Evolutionary conservation across 2,329 filamentous ascomycete genomes (phyloP).

Genomic region (Paradendryphiella salina): DNA sequence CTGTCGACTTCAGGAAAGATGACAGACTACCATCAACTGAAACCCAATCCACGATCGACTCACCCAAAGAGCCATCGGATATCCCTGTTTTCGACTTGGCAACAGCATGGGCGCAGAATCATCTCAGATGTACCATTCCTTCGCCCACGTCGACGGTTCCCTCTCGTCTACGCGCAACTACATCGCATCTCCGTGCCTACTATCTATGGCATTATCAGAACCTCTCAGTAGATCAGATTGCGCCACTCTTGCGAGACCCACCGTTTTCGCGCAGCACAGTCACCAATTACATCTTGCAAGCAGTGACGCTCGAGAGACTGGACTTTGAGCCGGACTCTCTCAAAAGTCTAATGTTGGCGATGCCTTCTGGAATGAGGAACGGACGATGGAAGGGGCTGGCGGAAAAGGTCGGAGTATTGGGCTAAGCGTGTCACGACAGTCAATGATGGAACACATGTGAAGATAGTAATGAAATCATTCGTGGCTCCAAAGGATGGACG

Average conservation of each 20-base stretch:
- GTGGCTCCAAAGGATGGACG: no score
- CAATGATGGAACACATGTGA: not conserved
- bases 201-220: conserved; percentile 41
- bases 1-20: not conserved
- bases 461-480: no score
- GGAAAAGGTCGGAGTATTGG: conserved; percentile 24
- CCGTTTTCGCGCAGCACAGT: conserved; percentile 38
- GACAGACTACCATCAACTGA: not conserved
- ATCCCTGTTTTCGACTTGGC: conserved; percentile 31
- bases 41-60: not conserved
- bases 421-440: not conserved
- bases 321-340: conserved; percentile 30
- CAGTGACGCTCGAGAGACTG: conserved; percentile 35
- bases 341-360: conserved; percentile 21
- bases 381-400: conserved; percentile 33
- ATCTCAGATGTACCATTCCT: conserved; percentile 39
- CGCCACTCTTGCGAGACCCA: conserved; percentile 32
- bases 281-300: conserved; percentile 36
- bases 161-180: conserved; percentile 37
- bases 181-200: conserved; percentile 40
- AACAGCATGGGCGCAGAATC: conserved; percentile 35
- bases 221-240: conserved; percentile 29
- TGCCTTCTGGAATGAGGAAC: conserved; percentile 31
- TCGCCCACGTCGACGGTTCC: conserved; percentile 17
- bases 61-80: conserved; percentile 7